These are phyloP conservation scores for Hypoxylon crocopeplum DNA, from an alignment of 495 filamentous ascomycete genomes.

Conservation along the genomic window DNA sequence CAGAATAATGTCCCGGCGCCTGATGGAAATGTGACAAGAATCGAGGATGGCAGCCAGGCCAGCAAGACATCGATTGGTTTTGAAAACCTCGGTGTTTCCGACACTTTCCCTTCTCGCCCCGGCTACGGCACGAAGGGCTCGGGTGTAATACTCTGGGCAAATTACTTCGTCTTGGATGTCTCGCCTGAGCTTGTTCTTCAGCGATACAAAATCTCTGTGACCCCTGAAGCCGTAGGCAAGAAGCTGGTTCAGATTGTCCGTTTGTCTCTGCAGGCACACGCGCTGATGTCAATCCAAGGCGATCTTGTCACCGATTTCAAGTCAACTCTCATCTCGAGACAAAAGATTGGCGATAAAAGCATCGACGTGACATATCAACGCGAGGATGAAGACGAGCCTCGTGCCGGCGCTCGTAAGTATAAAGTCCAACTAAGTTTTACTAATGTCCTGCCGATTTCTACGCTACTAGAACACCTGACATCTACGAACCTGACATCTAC, in stretches of 20 bases:
- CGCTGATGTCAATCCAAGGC: slow-evolving; percentile 21
- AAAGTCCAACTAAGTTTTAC: slow-evolving; percentile 48
- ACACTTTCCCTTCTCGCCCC: background rate
- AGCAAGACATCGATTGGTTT: background rate
- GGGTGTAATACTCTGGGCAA: slow-evolving; percentile 53
- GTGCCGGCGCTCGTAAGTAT: slow-evolving; percentile 46
- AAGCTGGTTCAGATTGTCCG: slow-evolving; percentile 56
- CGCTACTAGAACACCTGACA: slow-evolving; percentile 57
- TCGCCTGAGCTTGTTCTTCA: slow-evolving; percentile 4
- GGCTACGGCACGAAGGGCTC: background rate
- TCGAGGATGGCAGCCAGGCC: too few relatives aligned
- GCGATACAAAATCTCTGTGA: slow-evolving; percentile 50
- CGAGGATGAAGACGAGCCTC: slow-evolving; percentile 38
- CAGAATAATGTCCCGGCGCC: background rate
- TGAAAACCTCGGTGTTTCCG: background rate
- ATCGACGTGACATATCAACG: slow-evolving; percentile 29
- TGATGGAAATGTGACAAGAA: background rate
- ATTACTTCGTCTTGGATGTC: slow-evolving; percentile 56
- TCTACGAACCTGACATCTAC: slow-evolving; percentile 44
- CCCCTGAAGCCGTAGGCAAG: slow-evolving; percentile 44
- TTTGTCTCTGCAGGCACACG: slow-evolving; percentile 48
- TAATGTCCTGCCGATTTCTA: slow-evolving; percentile 48
- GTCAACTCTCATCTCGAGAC: slow-evolving; percentile 52
- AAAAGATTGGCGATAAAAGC: slow-evolving; percentile 41
- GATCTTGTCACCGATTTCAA: slow-evolving; percentile 59